Percentiles rank a stretch among this genome's conserved stretches.
phyloP scores from a whole-genome alignment of 768 basidiomycete species.

The Panellus pusillus region DNA sequence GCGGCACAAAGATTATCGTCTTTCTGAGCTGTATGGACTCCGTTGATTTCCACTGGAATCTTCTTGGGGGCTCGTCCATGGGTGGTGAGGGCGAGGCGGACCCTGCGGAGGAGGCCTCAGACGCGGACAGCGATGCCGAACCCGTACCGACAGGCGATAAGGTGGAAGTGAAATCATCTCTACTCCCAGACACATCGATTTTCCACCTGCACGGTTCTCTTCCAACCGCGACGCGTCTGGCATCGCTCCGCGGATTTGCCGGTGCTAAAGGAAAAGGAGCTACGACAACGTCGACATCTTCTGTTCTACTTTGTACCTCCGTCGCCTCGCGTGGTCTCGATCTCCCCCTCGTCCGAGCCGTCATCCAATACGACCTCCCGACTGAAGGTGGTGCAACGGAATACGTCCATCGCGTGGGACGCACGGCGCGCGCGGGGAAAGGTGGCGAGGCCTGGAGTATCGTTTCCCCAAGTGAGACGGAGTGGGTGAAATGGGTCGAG shows the following conservation, averaged over 20 bases:
- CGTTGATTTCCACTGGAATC: slow-evolving; percentile 93
- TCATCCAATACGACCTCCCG: slow-evolving; percentile 95
- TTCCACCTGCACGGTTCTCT: slow-evolving; percentile 94
- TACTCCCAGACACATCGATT: slow-evolving; percentile 80
- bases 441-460: slow-evolving; percentile 97
- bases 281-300: slow-evolving; percentile 38
- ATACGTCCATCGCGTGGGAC: slow-evolving; percentile 95
- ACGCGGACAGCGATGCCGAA: slow-evolving; percentile 29
- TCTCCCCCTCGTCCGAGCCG: slow-evolving; percentile 89
- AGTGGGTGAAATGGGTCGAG: slow-evolving; percentile 92
- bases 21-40: slow-evolving; percentile 98
- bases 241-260: slow-evolving; percentile 83
- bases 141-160: slow-evolving; percentile 33
- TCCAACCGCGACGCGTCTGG: slow-evolving; percentile 74
- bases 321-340: slow-evolving; percentile 99
- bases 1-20: slow-evolving; percentile 80
- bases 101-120: slow-evolving; percentile 29
- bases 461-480: slow-evolving; percentile 80
- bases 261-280: slow-evolving; percentile 32
- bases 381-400: slow-evolving; percentile 97
- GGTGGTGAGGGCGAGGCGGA: slow-evolving; percentile 33
- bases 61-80: slow-evolving; percentile 77
- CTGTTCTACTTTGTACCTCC: slow-evolving; percentile 91
- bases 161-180: slow-evolving; percentile 64
- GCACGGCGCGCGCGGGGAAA: slow-evolving; percentile 94